Evolutionary conservation across 345 rosid species (phyloP).

Genomic region (Bruguiera parviflora): DNA sequence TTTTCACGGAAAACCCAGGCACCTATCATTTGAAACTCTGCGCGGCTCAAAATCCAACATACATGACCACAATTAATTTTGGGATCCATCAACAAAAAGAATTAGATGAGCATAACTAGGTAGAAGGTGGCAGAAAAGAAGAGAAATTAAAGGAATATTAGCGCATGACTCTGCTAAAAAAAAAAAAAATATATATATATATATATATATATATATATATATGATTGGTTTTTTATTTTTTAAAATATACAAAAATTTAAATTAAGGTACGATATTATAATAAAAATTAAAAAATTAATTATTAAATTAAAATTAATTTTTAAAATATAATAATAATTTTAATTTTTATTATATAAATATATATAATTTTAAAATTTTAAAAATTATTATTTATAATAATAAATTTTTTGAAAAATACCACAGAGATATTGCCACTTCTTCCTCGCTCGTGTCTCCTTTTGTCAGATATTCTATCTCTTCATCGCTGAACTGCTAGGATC

Average conservation of each 20-base stretch:
- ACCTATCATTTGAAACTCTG: constrained; percentile 52
- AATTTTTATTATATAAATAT: no score
- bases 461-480: constrained; percentile 60
- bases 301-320: no score
- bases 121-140: background rate
- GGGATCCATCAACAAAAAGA: background rate
- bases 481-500: constrained; percentile 38
- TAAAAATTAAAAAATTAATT: no score
- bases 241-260: no score
- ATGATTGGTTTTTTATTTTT: no score
- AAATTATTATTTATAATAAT: no score
- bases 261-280: no score
- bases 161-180: no score
- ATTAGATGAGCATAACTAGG: background rate
- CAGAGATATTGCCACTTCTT: constrained; percentile 49
- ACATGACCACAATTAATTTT: background rate
- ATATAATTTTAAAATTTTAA: no score
- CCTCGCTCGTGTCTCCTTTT: constrained; percentile 45
- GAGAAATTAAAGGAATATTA: background rate
- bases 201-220: no score
- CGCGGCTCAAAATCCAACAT: background rate
- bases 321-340: no score
- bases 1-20: constrained; percentile 44
- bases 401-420: constrained; percentile 6
- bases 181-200: no score